phyloP scores from a whole-genome alignment of 768 basidiomycete genomes.

The Myochromella boudieri region DNA sequence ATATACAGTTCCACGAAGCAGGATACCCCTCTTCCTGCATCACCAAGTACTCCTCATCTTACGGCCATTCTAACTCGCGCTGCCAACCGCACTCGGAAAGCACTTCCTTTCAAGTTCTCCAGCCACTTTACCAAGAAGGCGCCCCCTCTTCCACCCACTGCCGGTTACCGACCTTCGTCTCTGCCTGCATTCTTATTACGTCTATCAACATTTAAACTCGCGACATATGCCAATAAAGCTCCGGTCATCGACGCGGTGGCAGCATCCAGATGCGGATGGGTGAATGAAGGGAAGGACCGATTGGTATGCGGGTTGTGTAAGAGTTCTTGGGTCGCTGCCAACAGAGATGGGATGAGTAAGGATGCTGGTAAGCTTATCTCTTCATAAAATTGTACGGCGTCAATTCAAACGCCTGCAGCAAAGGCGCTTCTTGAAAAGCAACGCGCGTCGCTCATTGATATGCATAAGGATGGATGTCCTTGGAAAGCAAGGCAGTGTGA shows the following conservation, averaged over 20 bases:
- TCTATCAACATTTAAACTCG: constrained; percentile 73
- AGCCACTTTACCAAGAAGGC: constrained; percentile 29
- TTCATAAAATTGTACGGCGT: constrained; percentile 10
- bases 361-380: constrained; percentile 69
- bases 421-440: constrained; percentile 76
- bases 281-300: constrained; percentile 80
- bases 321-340: constrained; percentile 72
- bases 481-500: constrained; percentile 84
- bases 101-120: constrained; percentile 44
- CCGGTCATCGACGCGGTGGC: constrained; percentile 72
- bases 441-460: constrained; percentile 57
- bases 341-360: constrained; percentile 67
- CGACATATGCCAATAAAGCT: constrained; percentile 82
- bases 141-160: constrained; percentile 33
- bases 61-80: constrained; percentile 71
- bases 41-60: constrained; percentile 69
- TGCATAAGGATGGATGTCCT: constrained; percentile 81
- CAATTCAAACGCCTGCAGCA: constrained; percentile 36
- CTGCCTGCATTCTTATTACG: constrained; percentile 68
- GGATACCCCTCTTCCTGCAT: constrained; percentile 10
- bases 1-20: neutral
- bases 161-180: constrained; percentile 4
- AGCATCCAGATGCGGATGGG: constrained; percentile 81
- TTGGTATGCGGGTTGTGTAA: constrained; percentile 71
- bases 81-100: constrained; percentile 52